Conservation (phyloP, 306 rosid species). For the Cotoneaster glaucophyllus region DNA sequence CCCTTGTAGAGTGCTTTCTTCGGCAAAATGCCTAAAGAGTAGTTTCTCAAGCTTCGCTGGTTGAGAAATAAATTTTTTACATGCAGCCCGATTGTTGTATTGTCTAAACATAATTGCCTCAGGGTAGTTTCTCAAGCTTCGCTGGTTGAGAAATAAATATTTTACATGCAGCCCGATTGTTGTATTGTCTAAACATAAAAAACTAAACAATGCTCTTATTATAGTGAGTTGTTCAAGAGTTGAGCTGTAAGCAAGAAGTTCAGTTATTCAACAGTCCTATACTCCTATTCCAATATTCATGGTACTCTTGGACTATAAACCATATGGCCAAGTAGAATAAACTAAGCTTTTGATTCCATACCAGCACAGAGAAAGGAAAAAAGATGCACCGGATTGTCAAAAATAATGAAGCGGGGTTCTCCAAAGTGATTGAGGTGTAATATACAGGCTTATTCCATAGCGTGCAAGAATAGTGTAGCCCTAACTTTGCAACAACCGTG, state of each 20-base stretch:
- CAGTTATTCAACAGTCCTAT: constrained; percentile 1
- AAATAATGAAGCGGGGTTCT: neutral
- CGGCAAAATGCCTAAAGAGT: neutral
- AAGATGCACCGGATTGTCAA: neutral
- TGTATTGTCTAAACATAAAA: neutral
- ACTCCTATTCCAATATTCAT: neutral
- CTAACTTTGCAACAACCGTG: neutral
- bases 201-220: neutral
- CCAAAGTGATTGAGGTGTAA: neutral
- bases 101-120: neutral
- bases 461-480: neutral
- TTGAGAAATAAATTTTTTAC: neutral
- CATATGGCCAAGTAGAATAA: neutral
- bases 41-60: neutral
- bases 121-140: neutral
- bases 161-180: neutral
- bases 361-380: neutral
- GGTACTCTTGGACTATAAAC: neutral
- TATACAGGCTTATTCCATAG: neutral
- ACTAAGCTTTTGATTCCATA: neutral
- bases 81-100: neutral
- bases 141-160: neutral
- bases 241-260: neutral
- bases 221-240: neutral
- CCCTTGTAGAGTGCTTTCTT: neutral